Evolutionary conservation across 768 basidiomycete genomes (phyloP), one percentile per base, ranked within the genome.

Genomic region (Postia placenta): DNA sequence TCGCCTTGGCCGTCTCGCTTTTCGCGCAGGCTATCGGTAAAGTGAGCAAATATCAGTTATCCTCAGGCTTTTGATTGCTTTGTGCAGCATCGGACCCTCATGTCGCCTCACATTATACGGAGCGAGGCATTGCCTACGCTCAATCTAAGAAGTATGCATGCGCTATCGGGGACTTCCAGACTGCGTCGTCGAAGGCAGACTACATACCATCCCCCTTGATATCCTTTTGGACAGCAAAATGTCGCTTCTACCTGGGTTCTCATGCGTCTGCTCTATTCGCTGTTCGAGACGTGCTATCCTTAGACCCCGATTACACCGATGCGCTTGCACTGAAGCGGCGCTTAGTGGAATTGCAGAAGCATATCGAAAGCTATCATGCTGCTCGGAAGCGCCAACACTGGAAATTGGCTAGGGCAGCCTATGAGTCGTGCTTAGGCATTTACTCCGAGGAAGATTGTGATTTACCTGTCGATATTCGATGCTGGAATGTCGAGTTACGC

Each of bases 401-500:
- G 52, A 37, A 28, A 12, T 42, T 42, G 39, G 52, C 52, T 14
- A 24, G 48, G 28, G n/a, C 30, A 5, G 25, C 48, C 15, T 47
- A 45, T 19, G 48, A 47, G 17, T 37, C 44, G 14, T 49, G 44
- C 27, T 22, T 54, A 3, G 2, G 2, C 3, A 19, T 46, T 4
- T 53, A 45, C 27, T 37, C 41, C 2, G 26, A 48, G 27, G 47
- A 53, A 23, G 47, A 41, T 11, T 19, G 36, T 17, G 20, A 22
- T 27, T 35, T 45, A 17, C 51, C 51, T 2, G 25, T 43, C 5
- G 24, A 44, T 12, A 33, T 53, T 14, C 42, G 45, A 9, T 53
- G 52, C 37, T 53, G 52, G 52, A 39, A 28, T 7, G 28, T 53
- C 12, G 42, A 49, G 37, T 19, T 53, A 27, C 26, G 22, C n/a